phyloP scores from a whole-genome alignment of 2,329 filamentous ascomycete genomes.

The Pseudogymnoascus sp. region DNA sequence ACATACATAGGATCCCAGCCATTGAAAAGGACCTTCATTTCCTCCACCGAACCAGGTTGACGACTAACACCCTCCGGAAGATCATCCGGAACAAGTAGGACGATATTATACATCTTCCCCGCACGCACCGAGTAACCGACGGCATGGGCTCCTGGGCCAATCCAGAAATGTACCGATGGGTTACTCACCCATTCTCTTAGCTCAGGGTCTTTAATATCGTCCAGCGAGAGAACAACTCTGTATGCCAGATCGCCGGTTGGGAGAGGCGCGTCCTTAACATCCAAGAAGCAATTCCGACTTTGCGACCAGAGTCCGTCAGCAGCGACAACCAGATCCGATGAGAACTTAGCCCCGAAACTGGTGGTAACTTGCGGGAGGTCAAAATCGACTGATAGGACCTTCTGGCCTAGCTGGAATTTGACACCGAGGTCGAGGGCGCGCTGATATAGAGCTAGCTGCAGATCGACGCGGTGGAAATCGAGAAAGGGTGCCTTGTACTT shows the following conservation, averaged over 20 bases:
- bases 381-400: slow-evolving; percentile 29
- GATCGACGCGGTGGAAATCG: slow-evolving; percentile 39
- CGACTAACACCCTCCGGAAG: slow-evolving; percentile 29
- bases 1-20: slow-evolving; percentile 33
- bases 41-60: slow-evolving; percentile 32
- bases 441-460: slow-evolving; percentile 35
- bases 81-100: slow-evolving; percentile 33
- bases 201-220: slow-evolving; percentile 35
- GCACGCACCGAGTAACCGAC: slow-evolving; percentile 38
- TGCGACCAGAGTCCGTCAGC: slow-evolving; percentile 35
- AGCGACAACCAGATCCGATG: slow-evolving; percentile 32
- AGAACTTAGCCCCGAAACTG: slow-evolving; percentile 18
- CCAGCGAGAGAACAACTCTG: slow-evolving; percentile 36
- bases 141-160: slow-evolving; percentile 40
- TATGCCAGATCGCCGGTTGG: slow-evolving; percentile 39
- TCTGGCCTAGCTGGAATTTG: slow-evolving; percentile 29
- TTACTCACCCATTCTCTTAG: slow-evolving; percentile 31
- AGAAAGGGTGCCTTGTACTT: slow-evolving; percentile 30
- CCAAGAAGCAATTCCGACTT: slow-evolving; percentile 32
- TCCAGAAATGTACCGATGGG: slow-evolving; percentile 38
- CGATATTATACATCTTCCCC: slow-evolving; percentile 37
- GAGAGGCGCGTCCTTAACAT: slow-evolving; percentile 36
- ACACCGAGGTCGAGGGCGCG: slow-evolving; percentile 33
- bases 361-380: slow-evolving; percentile 17
- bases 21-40: slow-evolving; percentile 34